These are phyloP conservation scores for Aureobasidium sp. DNA, from an alignment of 2,329 filamentous ascomycete genomes.

Conservation along the genomic window DNA sequence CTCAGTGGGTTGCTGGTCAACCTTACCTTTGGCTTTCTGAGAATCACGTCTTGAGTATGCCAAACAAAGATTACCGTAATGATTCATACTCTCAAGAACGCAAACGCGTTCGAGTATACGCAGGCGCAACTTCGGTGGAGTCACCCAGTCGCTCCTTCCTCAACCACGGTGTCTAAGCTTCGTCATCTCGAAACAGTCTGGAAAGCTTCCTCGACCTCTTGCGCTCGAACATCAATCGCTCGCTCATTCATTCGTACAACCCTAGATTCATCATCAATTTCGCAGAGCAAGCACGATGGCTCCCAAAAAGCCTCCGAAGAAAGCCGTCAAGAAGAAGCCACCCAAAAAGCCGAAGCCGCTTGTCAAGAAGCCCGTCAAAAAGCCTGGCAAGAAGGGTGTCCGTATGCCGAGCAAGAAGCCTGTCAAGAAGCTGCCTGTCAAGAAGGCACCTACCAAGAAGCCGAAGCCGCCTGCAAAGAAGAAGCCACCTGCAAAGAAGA, in stretches of 20 bases:
- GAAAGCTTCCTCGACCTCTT: neutral
- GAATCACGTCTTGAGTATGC: conserved; percentile 35
- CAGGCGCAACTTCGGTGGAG: neutral
- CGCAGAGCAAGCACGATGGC: neutral
- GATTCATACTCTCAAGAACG: neutral
- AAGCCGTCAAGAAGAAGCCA: neutral
- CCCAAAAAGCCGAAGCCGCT: neutral
- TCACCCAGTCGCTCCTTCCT: neutral
- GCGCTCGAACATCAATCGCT: neutral
- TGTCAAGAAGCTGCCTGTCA: neutral
- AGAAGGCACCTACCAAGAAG: neutral
- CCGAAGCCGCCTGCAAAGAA: neutral
- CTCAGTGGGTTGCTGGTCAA: conserved; percentile 78
- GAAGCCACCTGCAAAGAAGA: neutral
- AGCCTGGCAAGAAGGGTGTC: neutral
- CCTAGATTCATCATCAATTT: neutral
- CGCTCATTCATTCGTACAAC: neutral
- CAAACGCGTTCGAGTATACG: neutral
- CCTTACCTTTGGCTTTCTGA: conserved; percentile 65
- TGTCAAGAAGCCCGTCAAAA: neutral
- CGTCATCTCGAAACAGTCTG: neutral
- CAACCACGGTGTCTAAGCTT: neutral
- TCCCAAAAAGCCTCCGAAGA: neutral
- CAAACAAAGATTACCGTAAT: too few relatives aligned
- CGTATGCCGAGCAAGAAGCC: neutral